Conservation (phyloP, 192 early-diverging fungal genomes). For the Backusella liffmaniae region DNA sequence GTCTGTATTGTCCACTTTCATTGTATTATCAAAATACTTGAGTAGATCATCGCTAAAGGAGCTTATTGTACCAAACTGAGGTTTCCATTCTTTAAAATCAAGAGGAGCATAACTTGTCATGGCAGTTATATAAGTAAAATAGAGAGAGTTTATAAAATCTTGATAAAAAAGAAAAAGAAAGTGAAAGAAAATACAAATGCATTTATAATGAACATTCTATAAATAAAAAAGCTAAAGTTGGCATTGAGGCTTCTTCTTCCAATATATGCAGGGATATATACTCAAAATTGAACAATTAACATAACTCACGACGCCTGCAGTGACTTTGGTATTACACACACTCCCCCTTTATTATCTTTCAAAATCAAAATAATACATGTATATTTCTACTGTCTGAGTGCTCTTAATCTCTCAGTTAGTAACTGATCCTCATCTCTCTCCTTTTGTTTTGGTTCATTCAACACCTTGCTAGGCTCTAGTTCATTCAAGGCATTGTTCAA, state of each 20-base stretch:
- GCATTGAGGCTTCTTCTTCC: background rate
- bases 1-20: background rate
- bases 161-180: background rate
- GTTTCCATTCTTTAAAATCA: constrained; percentile 3
- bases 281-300: too few species aligned
- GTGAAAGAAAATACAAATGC: background rate
- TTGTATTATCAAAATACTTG: constrained; percentile 12
- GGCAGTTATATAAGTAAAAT: background rate
- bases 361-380: background rate
- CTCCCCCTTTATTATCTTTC: background rate
- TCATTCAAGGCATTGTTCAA: constrained; percentile 69
- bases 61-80: background rate
- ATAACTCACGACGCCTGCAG: background rate
- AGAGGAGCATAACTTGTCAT: background rate
- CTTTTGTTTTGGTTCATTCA: constrained; percentile 32
- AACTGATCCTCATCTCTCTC: constrained; percentile 45
- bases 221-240: background rate
- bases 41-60: constrained; percentile 10
- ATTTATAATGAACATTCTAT: background rate
- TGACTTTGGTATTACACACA: too few species aligned
- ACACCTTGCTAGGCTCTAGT: constrained; percentile 43
- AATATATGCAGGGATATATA: too few species aligned
- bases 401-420: constrained; percentile 44
- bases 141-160: background rate
- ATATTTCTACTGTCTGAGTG: constrained; percentile 41